These are phyloP conservation scores for Clarireedia sp. DNA, from an alignment of 2,329 filamentous ascomycete genomes.

Conservation along the genomic window DNA sequence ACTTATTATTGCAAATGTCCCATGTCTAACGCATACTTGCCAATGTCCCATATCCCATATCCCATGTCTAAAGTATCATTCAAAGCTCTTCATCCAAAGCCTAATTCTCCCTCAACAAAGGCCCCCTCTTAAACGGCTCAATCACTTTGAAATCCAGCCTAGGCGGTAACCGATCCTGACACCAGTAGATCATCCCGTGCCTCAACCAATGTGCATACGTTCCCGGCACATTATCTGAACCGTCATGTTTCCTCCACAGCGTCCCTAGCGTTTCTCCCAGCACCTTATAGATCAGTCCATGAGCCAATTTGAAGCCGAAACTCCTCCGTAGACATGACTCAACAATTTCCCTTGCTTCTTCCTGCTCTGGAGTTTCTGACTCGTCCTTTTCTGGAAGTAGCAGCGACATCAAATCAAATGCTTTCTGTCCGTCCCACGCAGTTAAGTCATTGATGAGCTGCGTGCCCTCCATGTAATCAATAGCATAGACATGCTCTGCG, in stretches of 20 bases:
- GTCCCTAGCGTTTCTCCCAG: slow-evolving; percentile 43
- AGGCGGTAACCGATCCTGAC: slow-evolving; percentile 35
- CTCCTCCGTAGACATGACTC: slow-evolving; percentile 41
- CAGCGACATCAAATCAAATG: slow-evolving; percentile 43
- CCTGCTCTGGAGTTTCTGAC: slow-evolving; percentile 38
- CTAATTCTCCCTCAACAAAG: slow-evolving; percentile 24
- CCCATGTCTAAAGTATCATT: too few species aligned
- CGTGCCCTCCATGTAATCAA: slow-evolving; percentile 42
- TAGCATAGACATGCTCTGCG: slow-evolving; percentile 39
- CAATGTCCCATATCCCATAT: too few species aligned
- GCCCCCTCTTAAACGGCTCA: slow-evolving; percentile 35
- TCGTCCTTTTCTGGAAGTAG: slow-evolving; percentile 33
- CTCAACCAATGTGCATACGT: slow-evolving; percentile 50
- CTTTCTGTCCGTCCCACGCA: slow-evolving; percentile 40
- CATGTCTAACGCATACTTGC: too few species aligned
- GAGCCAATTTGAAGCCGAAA: slow-evolving; percentile 48
- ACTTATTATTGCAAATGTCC: too few species aligned
- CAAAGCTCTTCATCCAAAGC: background rate
- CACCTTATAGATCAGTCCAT: slow-evolving; percentile 44
- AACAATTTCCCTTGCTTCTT: slow-evolving; percentile 41
- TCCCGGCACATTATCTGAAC: slow-evolving; percentile 39
- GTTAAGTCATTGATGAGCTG: slow-evolving; percentile 47
- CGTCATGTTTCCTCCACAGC: slow-evolving; percentile 43
- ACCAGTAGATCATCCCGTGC: slow-evolving; percentile 41
- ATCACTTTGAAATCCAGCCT: slow-evolving; percentile 30